Conservation (phyloP, 768 basidiomycete species). For the Kwoniella sp. region DNA sequence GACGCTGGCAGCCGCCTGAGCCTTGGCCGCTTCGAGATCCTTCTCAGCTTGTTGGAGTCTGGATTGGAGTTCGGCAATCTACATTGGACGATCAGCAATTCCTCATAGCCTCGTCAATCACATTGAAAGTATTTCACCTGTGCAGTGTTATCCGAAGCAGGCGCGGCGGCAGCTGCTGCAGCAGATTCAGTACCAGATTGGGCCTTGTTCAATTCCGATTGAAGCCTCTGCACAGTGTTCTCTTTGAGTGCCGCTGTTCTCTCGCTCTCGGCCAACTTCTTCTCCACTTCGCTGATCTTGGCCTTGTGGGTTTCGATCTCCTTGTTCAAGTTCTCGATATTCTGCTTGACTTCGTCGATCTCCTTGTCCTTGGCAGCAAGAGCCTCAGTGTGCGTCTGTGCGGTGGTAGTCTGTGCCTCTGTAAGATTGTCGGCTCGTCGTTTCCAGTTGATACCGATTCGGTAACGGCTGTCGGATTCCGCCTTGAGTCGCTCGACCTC, state of each 20-base stretch:
- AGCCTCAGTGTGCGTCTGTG: slow-evolving; percentile 11
- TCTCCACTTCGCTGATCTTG: slow-evolving; percentile 37
- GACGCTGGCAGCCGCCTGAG: slow-evolving; percentile 12
- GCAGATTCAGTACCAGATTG: slow-evolving; percentile 6
- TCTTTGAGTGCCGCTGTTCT: slow-evolving; percentile 33
- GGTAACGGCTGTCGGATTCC: slow-evolving; percentile 29
- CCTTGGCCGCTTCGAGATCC: slow-evolving; percentile 40
- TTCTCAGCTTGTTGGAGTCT: slow-evolving; percentile 37
- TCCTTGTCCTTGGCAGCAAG: slow-evolving; percentile 43
- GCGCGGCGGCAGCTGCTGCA: slow-evolving; percentile 2
- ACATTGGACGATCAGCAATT: slow-evolving; percentile 24
- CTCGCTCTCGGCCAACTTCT: slow-evolving; percentile 32
- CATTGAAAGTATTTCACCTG: slow-evolving; percentile 28
- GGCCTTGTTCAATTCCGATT: slow-evolving; percentile 38
- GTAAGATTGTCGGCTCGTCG: slow-evolving; percentile 26
- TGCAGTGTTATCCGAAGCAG: slow-evolving; percentile 17
- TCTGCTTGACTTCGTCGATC: slow-evolving; percentile 23
- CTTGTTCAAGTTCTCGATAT: slow-evolving; percentile 23
- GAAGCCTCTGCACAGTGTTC: slow-evolving; percentile 38
- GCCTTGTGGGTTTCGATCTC: slow-evolving; percentile 29
- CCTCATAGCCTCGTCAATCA: no score
- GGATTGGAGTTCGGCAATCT: slow-evolving; percentile 30
- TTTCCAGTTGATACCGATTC: slow-evolving; percentile 47
- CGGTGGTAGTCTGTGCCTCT: slow-evolving; percentile 21
- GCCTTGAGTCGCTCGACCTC: slow-evolving; percentile 31